Evolutionary conservation across 2,329 filamentous ascomycete species (phyloP), one percentile per base, ranked within the genome.

Genomic region (Colletotrichum sp.): DNA sequence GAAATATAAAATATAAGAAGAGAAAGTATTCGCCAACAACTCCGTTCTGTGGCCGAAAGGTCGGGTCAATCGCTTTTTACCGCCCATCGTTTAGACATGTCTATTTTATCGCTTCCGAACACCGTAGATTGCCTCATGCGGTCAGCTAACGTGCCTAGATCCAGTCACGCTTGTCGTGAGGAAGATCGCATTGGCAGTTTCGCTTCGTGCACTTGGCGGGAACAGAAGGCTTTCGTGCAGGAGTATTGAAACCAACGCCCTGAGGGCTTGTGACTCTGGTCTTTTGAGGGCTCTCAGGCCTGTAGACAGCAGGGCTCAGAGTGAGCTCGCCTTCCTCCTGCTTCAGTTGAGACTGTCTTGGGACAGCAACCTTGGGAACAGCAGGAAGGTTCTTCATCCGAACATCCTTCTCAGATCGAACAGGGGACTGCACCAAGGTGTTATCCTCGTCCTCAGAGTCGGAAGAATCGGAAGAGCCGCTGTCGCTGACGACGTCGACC

Each of bases 251-350:
- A 34, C 87, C 87, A 25, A 87, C 87, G 1, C 86, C 87, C 77
- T 81, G 85, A 3, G 86, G 87, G 74, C 86, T 89, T 7, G 86
- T 83, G 15, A 88, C 79, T 78, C 84, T 87, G n/a, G 79, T 77
- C 12, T 76, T 78, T 9, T 77, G 79, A 8, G 84, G 81, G 69
- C 83, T 86, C 27, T 84, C 81, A 0, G 89, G 88, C 71, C 84
- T 86, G 80, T 92, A 92, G 6, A 92, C 89, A 2, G 87, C 85
- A 4, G 91, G 88, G 73, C 87, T 90, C 4, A 92, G 84, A 2
- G 85, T 88, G 27, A 84, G 82, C 34, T 83, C 81, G 5, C 83
- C 80, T 6, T 80, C 78, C 19, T 80, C 52, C 39, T 73, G 78
- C n/a, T 65, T 64, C 63, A 65, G 25, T 49, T 65, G 64, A 22